Base-by-base conservation (phyloP, 2,329 filamentous ascomycete species). In the Alternaria arbusti region DNA sequence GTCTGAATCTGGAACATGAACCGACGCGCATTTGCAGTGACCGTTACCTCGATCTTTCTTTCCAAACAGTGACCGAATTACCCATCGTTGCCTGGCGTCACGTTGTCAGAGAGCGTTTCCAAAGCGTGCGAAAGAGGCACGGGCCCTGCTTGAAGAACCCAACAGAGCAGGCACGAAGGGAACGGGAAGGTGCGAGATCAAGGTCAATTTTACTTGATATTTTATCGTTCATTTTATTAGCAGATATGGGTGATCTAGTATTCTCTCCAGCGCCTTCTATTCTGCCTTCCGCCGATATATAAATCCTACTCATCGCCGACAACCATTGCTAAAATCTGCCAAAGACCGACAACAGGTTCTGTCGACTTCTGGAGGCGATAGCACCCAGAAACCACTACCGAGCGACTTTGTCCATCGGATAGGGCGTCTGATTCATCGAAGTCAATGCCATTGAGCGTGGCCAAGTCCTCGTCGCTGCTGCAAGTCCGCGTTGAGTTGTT, bases 111-210 rank as follows among this genome's bases (percentile, higher is more conserved):
- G n/a, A n/a, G n/a, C n/a, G n/a, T n/a, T n/a, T n/a, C n/a, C n/a
- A n/a, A n/a, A n/a, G n/a, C n/a, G n/a, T n/a, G n/a, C n/a, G n/a
- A 32, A 36, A 36, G 32, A 36, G 32, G 0, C 8, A n/a, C 32
- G 1, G 0, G 2, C 7, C 5, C 15, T 5, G 4, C 32, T 40
- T 4, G 15, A 4, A n/a, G n/a, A 0, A n/a, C 0, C 0, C 32
- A 40, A 40, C 5, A 40, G 5, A 3, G 36, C n/a, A 40, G 9
- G 36, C n/a, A 17, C 36, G n/a, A 0, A 17, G 5, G n/a, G 8
- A 40, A 10, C 15, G 36, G n/a, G 36, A 17, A 40, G n/a, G 9
- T 40, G 36, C 36, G 5, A 10, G 36, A 40, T 1, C 0, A 6
- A 0, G 36, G 36, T 40, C 36, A 40, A 40, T 40, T 1, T 0